phyloP scores from a whole-genome alignment of 495 filamentous ascomycete species.

The Lasiosphaeris hirsuta region DNA sequence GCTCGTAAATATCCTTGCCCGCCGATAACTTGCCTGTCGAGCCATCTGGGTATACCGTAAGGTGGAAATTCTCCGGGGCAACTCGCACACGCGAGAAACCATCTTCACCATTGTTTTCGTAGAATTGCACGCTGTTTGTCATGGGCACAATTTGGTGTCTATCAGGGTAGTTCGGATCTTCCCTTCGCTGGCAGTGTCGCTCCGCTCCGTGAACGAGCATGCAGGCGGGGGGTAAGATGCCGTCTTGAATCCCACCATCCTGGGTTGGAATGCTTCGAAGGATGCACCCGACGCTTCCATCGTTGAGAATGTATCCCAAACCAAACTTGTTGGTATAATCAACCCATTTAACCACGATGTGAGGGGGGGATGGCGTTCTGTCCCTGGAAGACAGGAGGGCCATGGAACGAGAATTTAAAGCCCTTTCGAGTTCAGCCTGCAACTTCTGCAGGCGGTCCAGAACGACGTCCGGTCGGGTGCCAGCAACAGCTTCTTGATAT shows the following conservation, averaged over 20 bases:
- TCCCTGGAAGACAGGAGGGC: constrained; percentile 43
- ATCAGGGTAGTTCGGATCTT: constrained; percentile 54
- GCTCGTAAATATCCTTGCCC: constrained; percentile 58
- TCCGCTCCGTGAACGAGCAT: constrained; percentile 66
- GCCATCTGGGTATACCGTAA: constrained; percentile 50
- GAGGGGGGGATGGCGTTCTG: constrained; percentile 40
- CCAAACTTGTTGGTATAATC: constrained; percentile 91
- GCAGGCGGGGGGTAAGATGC: constrained; percentile 58
- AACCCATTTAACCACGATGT: constrained; percentile 85
- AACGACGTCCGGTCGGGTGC: constrained; percentile 50
- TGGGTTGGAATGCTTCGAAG: constrained; percentile 54
- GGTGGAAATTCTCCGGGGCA: constrained; percentile 56
- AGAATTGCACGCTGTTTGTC: constrained; percentile 66
- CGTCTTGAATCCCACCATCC: constrained; percentile 45
- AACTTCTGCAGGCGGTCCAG: constrained; percentile 47
- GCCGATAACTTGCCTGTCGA: constrained; percentile 50
- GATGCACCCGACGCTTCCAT: constrained; percentile 79
- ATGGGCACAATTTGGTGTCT: constrained; percentile 64
- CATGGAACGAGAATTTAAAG: constrained; percentile 53
- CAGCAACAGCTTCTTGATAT: constrained; percentile 43
- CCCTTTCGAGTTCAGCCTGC: constrained; percentile 52
- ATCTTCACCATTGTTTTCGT: constrained; percentile 66
- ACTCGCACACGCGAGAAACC: constrained; percentile 63
- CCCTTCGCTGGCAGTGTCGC: constrained; percentile 54
- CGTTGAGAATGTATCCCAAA: constrained; percentile 78